Percentiles rank a stretch among this genome's conserved stretches.
Evolutionary conservation across 257 asterid species (phyloP).

Genomic region (Scutellaria barbata): DNA sequence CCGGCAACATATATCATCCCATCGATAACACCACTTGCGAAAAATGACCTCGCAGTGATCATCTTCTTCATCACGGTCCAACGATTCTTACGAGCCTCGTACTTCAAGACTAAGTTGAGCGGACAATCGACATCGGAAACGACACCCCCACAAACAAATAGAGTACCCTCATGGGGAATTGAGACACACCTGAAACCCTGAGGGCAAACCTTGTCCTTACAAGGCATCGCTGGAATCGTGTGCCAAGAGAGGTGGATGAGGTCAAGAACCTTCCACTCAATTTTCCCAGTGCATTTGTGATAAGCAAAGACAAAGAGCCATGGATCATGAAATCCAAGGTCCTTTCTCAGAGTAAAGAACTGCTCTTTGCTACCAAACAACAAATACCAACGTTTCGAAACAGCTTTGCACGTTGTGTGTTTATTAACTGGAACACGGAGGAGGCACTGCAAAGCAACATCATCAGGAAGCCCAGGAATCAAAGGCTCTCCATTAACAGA

Average conservation of each 20-base stretch:
- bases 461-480: constrained; percentile 94
- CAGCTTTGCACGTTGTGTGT: constrained; percentile 58
- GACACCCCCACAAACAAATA: constrained; percentile 85
- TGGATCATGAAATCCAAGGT: constrained; percentile 81
- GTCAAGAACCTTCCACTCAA: constrained; percentile 87
- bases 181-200: constrained; percentile 88
- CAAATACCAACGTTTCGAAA: constrained; percentile 80
- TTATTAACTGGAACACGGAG: constrained; percentile 75
- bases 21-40: constrained; percentile 81
- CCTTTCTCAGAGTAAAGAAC: constrained; percentile 73
- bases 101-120: constrained; percentile 77
- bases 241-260: constrained; percentile 77
- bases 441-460: constrained; percentile 85
- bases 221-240: constrained; percentile 89
- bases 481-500: constrained; percentile 62
- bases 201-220: constrained; percentile 86
- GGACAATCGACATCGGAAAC: constrained; percentile 85
- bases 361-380: constrained; percentile 77
- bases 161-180: constrained; percentile 70
- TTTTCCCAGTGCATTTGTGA: constrained; percentile 82
- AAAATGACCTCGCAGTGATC: constrained; percentile 85
- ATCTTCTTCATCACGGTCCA: constrained; percentile 91
- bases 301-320: constrained; percentile 87
- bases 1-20: constrained; percentile 94
- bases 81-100: constrained; percentile 72